Percentiles rank a stretch among this genome's conserved stretches.
phyloP scores from a whole-genome alignment of 768 basidiomycete genomes.

The Xerocomellus chrysenteron region DNA sequence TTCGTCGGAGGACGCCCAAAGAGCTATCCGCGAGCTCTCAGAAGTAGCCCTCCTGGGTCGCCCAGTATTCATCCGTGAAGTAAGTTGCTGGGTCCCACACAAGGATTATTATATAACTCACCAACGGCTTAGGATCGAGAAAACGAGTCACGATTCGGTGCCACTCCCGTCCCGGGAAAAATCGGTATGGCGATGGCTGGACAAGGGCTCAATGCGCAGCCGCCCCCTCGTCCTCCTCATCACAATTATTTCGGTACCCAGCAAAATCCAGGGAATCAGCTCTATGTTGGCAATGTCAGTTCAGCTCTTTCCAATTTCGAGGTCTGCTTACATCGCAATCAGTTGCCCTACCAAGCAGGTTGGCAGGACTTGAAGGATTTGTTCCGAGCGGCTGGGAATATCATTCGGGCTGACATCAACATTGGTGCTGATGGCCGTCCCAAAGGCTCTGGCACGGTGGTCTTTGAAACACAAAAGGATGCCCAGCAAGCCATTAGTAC shows the following conservation, averaged over 20 bases:
- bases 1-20: conserved; percentile 84
- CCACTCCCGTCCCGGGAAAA: conserved; percentile 93
- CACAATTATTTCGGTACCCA: conserved; percentile 67
- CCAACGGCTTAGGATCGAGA: conserved; percentile 80
- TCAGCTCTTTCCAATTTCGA: not conserved
- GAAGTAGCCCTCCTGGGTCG: conserved; percentile 90
- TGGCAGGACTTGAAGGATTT: conserved; percentile 99
- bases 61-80: conserved; percentile 96
- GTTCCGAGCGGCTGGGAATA: conserved; percentile 93
- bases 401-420: conserved; percentile 94
- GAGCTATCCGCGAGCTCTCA: conserved; percentile 86
- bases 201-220: conserved; percentile 75
- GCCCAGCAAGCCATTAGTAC: conserved; percentile 88
- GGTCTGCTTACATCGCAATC: conserved; percentile 4
- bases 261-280: conserved; percentile 77
- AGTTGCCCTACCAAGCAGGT: conserved; percentile 96
- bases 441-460: conserved; percentile 96
- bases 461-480: conserved; percentile 89
- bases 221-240: conserved; percentile 79
- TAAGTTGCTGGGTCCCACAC: conserved; percentile 31
- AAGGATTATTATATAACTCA: not conserved
- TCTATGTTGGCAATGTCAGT: conserved; percentile 88
- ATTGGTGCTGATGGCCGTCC: conserved; percentile 90
- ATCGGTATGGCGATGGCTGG: conserved; percentile 96
- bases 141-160: conserved; percentile 92